Percentiles rank a stretch among this genome's conserved stretches.
Evolutionary conservation across 441 rosid species (phyloP).

Genomic region (Gossypium armourianum): DNA sequence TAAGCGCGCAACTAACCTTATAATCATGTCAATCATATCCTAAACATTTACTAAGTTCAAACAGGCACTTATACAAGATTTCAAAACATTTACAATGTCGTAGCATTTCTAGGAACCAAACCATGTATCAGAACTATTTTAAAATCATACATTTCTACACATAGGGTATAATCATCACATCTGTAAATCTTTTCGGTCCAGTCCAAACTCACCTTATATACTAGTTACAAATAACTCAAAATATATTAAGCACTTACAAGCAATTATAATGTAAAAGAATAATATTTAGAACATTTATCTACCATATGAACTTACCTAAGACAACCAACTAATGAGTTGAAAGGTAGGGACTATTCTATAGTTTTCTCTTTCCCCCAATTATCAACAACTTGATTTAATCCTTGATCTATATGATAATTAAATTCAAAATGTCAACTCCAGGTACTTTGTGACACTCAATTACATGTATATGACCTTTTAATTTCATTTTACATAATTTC

Average conservation of each 20-base stretch:
- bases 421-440: not conserved
- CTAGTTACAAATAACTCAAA: too few species aligned
- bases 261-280: too few species aligned
- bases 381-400: not conserved
- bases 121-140: not conserved
- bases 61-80: not conserved
- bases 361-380: not conserved
- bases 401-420: not conserved
- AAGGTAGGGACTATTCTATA: too few species aligned
- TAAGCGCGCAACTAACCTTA: not conserved
- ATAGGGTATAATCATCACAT: not conserved
- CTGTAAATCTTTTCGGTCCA: not conserved
- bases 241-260: not conserved
- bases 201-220: not conserved
- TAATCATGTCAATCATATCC: not conserved
- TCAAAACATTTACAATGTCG: not conserved
- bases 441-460: not conserved
- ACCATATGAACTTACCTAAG: not conserved
- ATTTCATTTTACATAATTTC: not conserved
- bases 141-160: not conserved
- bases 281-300: not conserved
- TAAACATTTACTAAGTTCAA: not conserved
- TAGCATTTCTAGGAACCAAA: not conserved
- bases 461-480: not conserved
- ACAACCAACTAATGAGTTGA: not conserved